phyloP scores from a whole-genome alignment of 352 stramenopile species.

The Phytophthora nicotianae region DNA sequence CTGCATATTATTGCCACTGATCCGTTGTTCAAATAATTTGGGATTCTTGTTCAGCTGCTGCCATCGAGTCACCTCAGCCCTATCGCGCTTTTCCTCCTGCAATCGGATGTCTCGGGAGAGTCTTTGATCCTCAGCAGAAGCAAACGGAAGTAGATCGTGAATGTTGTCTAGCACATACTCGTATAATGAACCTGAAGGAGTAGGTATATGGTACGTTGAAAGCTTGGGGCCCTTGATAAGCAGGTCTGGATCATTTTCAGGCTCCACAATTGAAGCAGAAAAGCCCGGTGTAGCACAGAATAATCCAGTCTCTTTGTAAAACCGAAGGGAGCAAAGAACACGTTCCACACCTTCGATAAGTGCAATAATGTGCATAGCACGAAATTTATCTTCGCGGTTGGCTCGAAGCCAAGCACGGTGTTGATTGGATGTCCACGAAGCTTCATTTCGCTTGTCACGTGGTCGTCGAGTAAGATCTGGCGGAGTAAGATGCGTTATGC shows the following conservation, averaged over 20 bases:
- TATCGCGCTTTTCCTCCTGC: constrained; percentile 48
- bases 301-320: constrained; percentile 54
- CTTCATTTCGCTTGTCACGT: constrained; percentile 21
- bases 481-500: constrained; percentile 24
- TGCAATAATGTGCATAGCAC: constrained; percentile 70
- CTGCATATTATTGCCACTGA: neutral
- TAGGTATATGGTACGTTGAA: constrained; percentile 49
- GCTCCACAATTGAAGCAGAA: constrained; percentile 42
- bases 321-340: constrained; percentile 55
- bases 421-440: constrained; percentile 39
- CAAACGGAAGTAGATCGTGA: constrained; percentile 54
- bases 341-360: constrained; percentile 42
- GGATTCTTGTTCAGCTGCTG: constrained; percentile 22
- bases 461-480: constrained; percentile 30
- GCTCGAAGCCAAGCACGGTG: constrained; percentile 40
- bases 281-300: constrained; percentile 65
- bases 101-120: constrained; percentile 51
- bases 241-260: constrained; percentile 42
- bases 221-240: constrained; percentile 45
- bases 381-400: constrained; percentile 58
- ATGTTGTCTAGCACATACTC: constrained; percentile 70
- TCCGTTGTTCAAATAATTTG: constrained; percentile 2
- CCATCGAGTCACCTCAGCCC: constrained; percentile 34
- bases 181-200: constrained; percentile 41
- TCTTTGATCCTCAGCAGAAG: constrained; percentile 41